Percentiles rank a stretch among this genome's conserved stretches.
Conservation (phyloP, 225 moss, liverwort and hornwort species). For the Anthoceros angustus region DNA sequence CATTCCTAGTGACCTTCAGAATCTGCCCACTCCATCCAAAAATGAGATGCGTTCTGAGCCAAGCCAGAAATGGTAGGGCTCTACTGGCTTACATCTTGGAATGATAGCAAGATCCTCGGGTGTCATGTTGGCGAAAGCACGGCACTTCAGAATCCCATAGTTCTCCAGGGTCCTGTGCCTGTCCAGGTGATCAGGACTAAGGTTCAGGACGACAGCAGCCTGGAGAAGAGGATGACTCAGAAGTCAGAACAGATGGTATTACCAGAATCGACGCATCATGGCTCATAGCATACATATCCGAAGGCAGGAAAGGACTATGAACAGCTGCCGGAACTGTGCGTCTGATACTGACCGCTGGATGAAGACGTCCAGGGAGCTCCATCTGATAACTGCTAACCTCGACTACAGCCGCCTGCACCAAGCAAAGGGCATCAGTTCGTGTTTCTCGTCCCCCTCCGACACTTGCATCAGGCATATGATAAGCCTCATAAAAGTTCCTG, state of each 20-base stretch:
- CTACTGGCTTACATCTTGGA: constrained; percentile 45
- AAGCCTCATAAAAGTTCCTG: not conserved
- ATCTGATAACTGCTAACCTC: constrained; percentile 98
- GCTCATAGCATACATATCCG: not conserved
- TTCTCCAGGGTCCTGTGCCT: constrained; percentile 74
- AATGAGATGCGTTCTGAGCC: not conserved
- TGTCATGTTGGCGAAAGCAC: constrained; percentile 65
- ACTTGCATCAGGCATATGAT: not conserved
- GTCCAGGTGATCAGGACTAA: constrained; percentile 90
- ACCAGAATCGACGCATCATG: not conserved
- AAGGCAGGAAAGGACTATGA: not conserved
- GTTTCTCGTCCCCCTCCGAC: not conserved
- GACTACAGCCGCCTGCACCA: constrained; percentile 73
- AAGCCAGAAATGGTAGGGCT: too few species aligned
- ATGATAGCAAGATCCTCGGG: constrained; percentile 58
- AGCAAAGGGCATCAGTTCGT: constrained; percentile 1
- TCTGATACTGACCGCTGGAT: constrained; percentile 41
- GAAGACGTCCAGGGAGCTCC: constrained; percentile 74
- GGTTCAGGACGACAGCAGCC: constrained; percentile 77
- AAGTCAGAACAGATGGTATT: not conserved
- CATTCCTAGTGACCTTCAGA: not conserved
- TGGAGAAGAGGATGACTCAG: constrained; percentile 10
- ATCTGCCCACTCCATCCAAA: not conserved
- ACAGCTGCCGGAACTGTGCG: constrained; percentile 5
- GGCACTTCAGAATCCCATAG: constrained; percentile 68